phyloP scores from a whole-genome alignment of 208 protist species.

The Leptomonas seymouri region DNA sequence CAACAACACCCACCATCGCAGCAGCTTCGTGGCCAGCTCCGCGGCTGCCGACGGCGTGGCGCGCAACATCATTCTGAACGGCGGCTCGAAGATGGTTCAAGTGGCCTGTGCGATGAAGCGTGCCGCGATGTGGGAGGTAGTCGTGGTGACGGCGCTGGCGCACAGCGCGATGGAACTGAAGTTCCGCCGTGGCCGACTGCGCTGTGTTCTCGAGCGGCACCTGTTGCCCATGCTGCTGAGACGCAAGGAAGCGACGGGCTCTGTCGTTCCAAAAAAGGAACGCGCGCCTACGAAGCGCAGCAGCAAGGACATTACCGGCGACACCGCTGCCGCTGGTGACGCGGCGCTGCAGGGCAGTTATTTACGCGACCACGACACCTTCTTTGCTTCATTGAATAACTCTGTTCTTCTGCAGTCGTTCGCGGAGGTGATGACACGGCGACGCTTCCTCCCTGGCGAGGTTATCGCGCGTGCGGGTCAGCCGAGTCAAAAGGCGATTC shows the following conservation, averaged over 20 bases:
- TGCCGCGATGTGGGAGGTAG: conserved; percentile 76
- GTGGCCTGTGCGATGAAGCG: conserved; percentile 71
- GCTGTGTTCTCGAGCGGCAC: conserved; percentile 54
- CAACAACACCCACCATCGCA: neutral
- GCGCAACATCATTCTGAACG: conserved; percentile 10
- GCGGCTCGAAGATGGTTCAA: conserved; percentile 46
- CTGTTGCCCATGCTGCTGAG: conserved; percentile 70
- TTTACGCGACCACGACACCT: conserved; percentile 53
- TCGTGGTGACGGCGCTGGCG: conserved; percentile 46
- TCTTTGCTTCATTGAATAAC: conserved; percentile 69
- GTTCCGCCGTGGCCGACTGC: conserved; percentile 61
- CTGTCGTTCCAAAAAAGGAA: conserved; percentile 31
- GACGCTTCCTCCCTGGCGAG: conserved; percentile 60
- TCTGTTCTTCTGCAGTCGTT: conserved; percentile 61
- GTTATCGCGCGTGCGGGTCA: conserved; percentile 61
- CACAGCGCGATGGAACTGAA: conserved; percentile 41
- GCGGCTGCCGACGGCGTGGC: conserved; percentile 9
- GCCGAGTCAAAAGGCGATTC: conserved; percentile 57
- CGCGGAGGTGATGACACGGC: conserved; percentile 58
- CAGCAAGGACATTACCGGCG: conserved; percentile 10
- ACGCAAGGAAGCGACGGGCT: conserved; percentile 49
- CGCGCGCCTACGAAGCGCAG: neutral
- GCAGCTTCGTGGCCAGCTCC: neutral
- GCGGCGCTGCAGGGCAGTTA: conserved; percentile 44
- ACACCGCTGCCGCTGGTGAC: conserved; percentile 1